Evolutionary conservation across 2,329 filamentous ascomycete species (phyloP), one percentile per base, ranked within the genome.

Genomic region (Fusarium sp.): DNA sequence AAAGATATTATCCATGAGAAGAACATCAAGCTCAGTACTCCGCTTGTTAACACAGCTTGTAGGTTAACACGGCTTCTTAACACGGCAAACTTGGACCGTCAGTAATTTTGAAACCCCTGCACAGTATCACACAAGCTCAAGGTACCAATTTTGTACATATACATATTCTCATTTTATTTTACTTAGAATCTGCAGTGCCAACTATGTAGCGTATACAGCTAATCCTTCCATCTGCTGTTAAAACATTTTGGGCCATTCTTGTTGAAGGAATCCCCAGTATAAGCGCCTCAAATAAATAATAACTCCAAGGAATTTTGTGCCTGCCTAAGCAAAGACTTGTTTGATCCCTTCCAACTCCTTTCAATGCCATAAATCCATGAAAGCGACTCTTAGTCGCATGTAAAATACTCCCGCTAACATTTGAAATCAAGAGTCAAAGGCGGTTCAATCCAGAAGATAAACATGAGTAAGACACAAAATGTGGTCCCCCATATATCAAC

Each of bases 381-480:
- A 61, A 52, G 37, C 41, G 58, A 48, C 49, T 29, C 14, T 24
- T 18, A 22, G 37, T 27, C 61, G 20, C 46, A 8, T 29, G 44
- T 42, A 25, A 45, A 49, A 46, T 64, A 72, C 69, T 53, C 69
- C 69, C 61, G 57, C 69, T 69, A 58, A 34, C 45, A 8, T 56
- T 40, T 48, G 24, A 66, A 58, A 65, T 52, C 42, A 48, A 67
- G 32, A 54, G 18, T 34, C 24, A 42, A 48, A 53, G 47, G 18
- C 24, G 27, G 30, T 18, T 29, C 54, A 34, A 47, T 46, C 22
- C 13, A 56, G 42, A 56, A 61, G 27, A 69, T n/a, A 24, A 29
- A 57, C 27, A 45, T 16, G 12, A 45, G n/a, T 7, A 20, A 42
- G 27, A 37, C 37, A 57, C 46, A 51, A 34, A 18, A 8, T 29